These are phyloP conservation scores for Diaporthe humulicola DNA, from an alignment of 2,329 filamentous ascomycete species.

Conservation along the genomic window DNA sequence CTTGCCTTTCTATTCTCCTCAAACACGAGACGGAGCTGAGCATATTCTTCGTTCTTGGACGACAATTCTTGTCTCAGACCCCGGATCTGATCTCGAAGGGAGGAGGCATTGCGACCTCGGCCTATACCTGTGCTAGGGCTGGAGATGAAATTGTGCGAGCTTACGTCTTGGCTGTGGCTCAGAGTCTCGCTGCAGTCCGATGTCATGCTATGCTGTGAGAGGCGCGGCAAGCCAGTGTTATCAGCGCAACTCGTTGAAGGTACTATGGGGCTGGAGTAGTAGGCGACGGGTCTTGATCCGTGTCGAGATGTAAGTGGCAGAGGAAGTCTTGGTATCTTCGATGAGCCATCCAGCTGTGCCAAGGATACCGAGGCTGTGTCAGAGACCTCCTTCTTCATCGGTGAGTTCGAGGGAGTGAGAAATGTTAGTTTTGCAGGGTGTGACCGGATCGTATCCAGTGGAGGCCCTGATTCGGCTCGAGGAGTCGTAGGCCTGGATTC, in stretches of 20 bases:
- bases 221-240: neutral
- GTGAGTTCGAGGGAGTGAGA: slow-evolving; percentile 29
- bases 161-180: neutral
- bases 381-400: slow-evolving; percentile 18
- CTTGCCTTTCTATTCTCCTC: slow-evolving; percentile 32
- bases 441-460: neutral
- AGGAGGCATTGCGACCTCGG: slow-evolving; percentile 33
- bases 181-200: neutral
- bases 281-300: slow-evolving; percentile 11
- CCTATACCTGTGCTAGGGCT: slow-evolving; percentile 18
- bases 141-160: neutral
- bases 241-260: neutral
- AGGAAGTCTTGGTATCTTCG: neutral
- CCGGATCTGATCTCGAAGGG: slow-evolving; percentile 38
- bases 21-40: slow-evolving; percentile 32
- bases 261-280: slow-evolving; percentile 26
- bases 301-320: slow-evolving; percentile 26
- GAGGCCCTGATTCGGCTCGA: neutral
- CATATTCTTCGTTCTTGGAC: slow-evolving; percentile 33
- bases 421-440: neutral
- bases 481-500: neutral
- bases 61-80: slow-evolving; percentile 36
- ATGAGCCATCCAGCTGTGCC: slow-evolving; percentile 30
- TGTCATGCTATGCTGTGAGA: slow-evolving; percentile 24
- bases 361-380: neutral